phyloP scores from a whole-genome alignment of 2,329 filamentous ascomycete genomes.

The Aspergillus fumigatus region DNA sequence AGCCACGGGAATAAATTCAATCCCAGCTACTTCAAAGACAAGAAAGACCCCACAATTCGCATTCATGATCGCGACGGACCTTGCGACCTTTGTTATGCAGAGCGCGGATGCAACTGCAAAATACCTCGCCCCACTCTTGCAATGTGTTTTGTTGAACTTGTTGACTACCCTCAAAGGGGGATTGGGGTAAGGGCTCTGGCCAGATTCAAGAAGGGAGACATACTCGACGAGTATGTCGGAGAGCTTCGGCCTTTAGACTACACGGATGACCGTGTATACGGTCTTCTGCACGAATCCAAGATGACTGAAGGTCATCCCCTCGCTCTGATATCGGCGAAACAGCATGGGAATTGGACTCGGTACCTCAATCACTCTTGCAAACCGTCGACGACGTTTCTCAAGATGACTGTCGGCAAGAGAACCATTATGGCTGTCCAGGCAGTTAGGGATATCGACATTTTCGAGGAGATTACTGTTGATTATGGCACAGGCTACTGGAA shows the following conservation, averaged over 20 bases:
- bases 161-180: constrained; percentile 24
- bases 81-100: constrained; percentile 17
- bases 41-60: constrained; percentile 13
- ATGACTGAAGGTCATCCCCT: background rate
- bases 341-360: constrained; percentile 31
- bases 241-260: constrained; percentile 11
- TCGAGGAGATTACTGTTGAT: constrained; percentile 31
- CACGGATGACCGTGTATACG: constrained; percentile 14
- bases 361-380: constrained; percentile 36
- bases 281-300: constrained; percentile 7
- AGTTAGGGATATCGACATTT: constrained; percentile 22
- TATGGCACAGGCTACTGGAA: constrained; percentile 30
- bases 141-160: constrained; percentile 26
- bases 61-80: constrained; percentile 3
- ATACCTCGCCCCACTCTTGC: constrained; percentile 3
- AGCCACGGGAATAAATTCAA: constrained; percentile 6
- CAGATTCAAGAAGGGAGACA: constrained; percentile 19
- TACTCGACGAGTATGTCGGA: constrained; percentile 25
- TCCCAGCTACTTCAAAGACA: constrained; percentile 4
- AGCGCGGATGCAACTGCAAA: constrained; percentile 17
- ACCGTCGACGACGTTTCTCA: constrained; percentile 16
- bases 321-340: constrained; percentile 14
- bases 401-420: constrained; percentile 17
- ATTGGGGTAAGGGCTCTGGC: constrained; percentile 28
- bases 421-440: constrained; percentile 18